These are phyloP conservation scores for Incumbomyces lentus DNA, from an alignment of 2,329 filamentous ascomycete species.

Conservation along the genomic window DNA sequence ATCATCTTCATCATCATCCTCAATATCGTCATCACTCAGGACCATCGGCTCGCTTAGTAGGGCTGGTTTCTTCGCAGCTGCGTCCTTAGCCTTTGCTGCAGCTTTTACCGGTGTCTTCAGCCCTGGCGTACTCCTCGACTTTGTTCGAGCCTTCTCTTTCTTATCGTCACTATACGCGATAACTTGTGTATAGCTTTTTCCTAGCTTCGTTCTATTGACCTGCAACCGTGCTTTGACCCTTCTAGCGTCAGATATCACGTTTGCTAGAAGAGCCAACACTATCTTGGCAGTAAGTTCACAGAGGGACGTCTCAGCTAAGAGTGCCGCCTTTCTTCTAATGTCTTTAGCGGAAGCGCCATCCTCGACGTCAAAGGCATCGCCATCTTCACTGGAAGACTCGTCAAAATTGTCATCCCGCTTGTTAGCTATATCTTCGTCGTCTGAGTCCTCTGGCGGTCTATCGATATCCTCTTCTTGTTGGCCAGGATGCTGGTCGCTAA, in stretches of 20 bases:
- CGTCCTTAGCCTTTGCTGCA: slow-evolving; percentile 5
- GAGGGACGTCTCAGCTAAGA: slow-evolving; percentile 73
- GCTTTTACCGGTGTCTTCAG: slow-evolving; percentile 3
- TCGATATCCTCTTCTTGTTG: slow-evolving; percentile 19
- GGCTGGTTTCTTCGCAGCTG: slow-evolving; percentile 8
- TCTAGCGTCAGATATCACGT: slow-evolving; percentile 56
- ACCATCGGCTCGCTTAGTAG: slow-evolving; percentile 15
- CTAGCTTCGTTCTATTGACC: slow-evolving; percentile 70
- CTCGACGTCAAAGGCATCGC: neutral
- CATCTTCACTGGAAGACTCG: slow-evolving; percentile 25
- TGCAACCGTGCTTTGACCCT: slow-evolving; percentile 61
- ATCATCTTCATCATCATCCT: slow-evolving; percentile 11
- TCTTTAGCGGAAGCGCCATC: slow-evolving; percentile 7
- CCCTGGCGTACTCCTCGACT: slow-evolving; percentile 22
- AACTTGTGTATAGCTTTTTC: slow-evolving; percentile 76
- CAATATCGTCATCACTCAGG: slow-evolving; percentile 19
- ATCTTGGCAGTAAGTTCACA: slow-evolving; percentile 80
- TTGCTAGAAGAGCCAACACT: slow-evolving; percentile 66
- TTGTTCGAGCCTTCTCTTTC: slow-evolving; percentile 30
- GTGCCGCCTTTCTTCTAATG: slow-evolving; percentile 51
- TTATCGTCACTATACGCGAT: slow-evolving; percentile 67
- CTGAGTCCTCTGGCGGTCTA: slow-evolving; percentile 35
- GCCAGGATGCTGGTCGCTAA: neutral
- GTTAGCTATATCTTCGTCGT: slow-evolving; percentile 32
- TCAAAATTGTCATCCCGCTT: slow-evolving; percentile 12